phyloP scores from a whole-genome alignment of 345 rosid species.

The Citrus sinensis region DVS_A1.0 CM039161.1:23739001-23739500 shows the following conservation, averaged over 20 bases:
- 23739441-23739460: constrained; percentile 46
- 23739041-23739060: constrained; percentile 44
- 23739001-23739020: constrained; percentile 87
- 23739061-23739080: constrained; percentile 67
- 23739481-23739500: neutral
- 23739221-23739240: constrained; percentile 51
- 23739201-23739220: neutral
- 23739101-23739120: neutral
- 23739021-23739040: constrained; percentile 82
- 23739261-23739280: constrained; percentile 42
- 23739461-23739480: neutral
- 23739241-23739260: constrained; percentile 37
- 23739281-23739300: constrained; percentile 72
- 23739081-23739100: constrained; percentile 72
- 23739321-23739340: constrained; percentile 85
- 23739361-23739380: constrained; percentile 89
- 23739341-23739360: constrained; percentile 97
- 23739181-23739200: neutral
- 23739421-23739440: constrained; percentile 67
- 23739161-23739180: no score
- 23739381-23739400: constrained; percentile 86
- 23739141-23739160: neutral
- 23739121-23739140: neutral
- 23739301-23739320: constrained; percentile 93
- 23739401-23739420: constrained; percentile 72